Evolutionary conservation across 148 eudicot species (phyloP), one percentile per base, ranked within the genome.

Genomic region (Euryodendron excelsum): DNA sequence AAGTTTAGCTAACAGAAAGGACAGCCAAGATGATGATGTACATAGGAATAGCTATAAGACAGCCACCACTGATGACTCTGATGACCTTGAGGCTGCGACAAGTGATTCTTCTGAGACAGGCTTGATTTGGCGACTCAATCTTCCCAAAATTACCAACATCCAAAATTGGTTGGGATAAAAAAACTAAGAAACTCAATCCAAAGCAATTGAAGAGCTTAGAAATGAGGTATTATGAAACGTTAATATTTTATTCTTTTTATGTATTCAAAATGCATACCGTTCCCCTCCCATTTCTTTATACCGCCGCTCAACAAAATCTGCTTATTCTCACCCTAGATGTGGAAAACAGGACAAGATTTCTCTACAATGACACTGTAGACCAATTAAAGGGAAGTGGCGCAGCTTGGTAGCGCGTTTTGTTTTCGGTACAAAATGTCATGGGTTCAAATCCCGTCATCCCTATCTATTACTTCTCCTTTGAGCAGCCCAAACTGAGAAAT

Each of bases 81-180:
- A 88, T 61, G 96, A 92, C 52, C 82, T 89, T 9, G 97, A 92
- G 5, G 78, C 87, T 45, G 83, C 83, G 59, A 91, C 95, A 23
- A 91, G 94, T 74, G 97, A 91, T 67, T 87, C 90, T 33, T 94
- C 94, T 23, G 98, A 92, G 83, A 76, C 80, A 9, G 98, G 92
- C 48, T 80, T 77, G 80, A 84, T 77, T 56, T 60, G 75, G 82
- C 89, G 72, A 71, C 50, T 41, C 36, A 80, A 64, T 74, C 73
- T 83, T 64, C 89, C 82, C 33, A 94, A 82, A 83, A 82, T 77
- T 33, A 66, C 88, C 47, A 87, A 86, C 80, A 34, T 81, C 69
- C 86, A 91, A 34, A 85, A 80, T 84, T 81, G 74, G 25, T 4
- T 77, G 30, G 91, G 76, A 28, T 83, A 92, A 33, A 95, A n/a